Percentiles rank a stretch among this genome's conserved stretches.
Conservation (phyloP, 2,329 filamentous ascomycete genomes). For the Neofusicoccum ribis region DNA sequence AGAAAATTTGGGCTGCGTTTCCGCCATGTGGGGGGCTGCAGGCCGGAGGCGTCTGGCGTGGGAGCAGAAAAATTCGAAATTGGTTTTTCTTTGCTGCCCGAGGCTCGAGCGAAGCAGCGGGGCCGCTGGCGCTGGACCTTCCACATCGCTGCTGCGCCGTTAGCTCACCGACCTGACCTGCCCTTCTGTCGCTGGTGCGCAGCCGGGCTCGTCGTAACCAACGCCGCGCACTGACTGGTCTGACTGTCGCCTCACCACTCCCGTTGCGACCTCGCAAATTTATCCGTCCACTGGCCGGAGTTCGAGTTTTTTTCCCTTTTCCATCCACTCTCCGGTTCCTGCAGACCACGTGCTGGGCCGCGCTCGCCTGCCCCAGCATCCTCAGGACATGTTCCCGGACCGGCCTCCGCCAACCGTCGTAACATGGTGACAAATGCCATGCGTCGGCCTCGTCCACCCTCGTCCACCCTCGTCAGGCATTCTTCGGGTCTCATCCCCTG, state of each 20-base stretch:
- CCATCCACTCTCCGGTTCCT: neutral
- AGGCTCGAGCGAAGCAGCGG: conserved; percentile 11
- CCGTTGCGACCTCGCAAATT: neutral
- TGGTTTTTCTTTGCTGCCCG: conserved; percentile 5
- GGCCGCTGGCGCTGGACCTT: neutral
- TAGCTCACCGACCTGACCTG: conserved; percentile 6
- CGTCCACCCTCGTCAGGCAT: neutral
- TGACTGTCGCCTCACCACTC: neutral
- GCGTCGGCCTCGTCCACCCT: neutral
- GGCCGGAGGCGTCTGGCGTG: neutral
- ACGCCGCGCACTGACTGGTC: neutral
- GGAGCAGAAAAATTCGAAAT: neutral
- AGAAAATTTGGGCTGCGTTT: neutral
- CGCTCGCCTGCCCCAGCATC: neutral
- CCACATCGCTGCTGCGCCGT: neutral
- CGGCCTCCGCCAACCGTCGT: neutral
- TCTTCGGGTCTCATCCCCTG: neutral
- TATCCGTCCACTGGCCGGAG: neutral
- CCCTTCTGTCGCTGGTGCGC: neutral
- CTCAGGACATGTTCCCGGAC: neutral
- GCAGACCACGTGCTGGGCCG: neutral
- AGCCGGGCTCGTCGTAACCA: too few relatives aligned
- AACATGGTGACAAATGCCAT: neutral
- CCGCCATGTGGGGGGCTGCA: conserved; percentile 6
- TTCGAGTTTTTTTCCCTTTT: neutral